Conservation (phyloP, 2,329 filamentous ascomycete species). For the Bipolaris oryzae region DNA sequence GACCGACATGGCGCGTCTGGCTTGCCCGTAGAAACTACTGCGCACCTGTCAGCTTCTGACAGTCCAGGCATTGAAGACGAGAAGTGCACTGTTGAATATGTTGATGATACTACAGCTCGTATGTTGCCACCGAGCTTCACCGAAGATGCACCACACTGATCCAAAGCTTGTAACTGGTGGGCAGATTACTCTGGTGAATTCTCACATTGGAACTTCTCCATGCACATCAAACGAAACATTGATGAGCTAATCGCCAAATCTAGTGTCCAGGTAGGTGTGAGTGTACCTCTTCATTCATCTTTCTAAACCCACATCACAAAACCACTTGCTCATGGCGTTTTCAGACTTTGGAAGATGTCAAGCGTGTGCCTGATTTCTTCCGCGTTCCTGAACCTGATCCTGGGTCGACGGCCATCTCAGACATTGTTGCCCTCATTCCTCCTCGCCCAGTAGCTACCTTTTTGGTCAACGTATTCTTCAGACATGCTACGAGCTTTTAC, state of each 20-base stretch:
- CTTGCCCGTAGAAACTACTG: not conserved
- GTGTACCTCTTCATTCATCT: not conserved
- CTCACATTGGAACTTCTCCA: conserved; percentile 25
- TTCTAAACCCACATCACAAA: not conserved
- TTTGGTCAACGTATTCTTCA: conserved; percentile 52
- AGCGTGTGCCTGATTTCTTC: conserved; percentile 14
- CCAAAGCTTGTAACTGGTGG: not conserved
- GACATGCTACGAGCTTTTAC: conserved; percentile 53
- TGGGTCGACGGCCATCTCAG: conserved; percentile 11
- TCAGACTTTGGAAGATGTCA: conserved; percentile 6
- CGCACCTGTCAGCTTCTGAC: not conserved
- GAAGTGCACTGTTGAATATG: conserved; percentile 13
- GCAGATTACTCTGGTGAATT: conserved; percentile 26
- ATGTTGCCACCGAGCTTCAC: not conserved
- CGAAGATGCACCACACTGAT: not conserved
- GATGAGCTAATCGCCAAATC: conserved; percentile 18
- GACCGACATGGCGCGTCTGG: not conserved
- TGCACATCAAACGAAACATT: conserved; percentile 19
- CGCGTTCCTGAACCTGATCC: conserved; percentile 18
- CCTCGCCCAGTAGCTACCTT: conserved; percentile 44
- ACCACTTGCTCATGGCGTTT: not conserved
- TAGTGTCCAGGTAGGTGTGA: conserved; percentile 8
- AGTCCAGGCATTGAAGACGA: conserved; percentile 16
- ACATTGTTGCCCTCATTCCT: conserved; percentile 14
- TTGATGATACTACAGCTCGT: conserved; percentile 18